Evolutionary conservation across 768 basidiomycete species (phyloP).

Genomic region (Kwoniella botswanensis): DNA sequence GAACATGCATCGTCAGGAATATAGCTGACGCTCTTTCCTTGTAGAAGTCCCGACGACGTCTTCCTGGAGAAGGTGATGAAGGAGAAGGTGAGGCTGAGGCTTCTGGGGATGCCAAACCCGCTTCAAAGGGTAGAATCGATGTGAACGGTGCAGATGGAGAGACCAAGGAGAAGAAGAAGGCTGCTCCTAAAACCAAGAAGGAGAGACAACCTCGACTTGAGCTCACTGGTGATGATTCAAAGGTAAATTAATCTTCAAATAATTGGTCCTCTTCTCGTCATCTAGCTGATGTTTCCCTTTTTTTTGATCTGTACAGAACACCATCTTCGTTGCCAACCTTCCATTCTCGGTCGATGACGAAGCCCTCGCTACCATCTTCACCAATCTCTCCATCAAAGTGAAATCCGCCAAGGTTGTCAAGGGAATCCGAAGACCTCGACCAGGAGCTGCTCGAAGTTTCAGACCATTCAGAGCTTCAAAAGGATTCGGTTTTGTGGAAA

Average conservation of each 20-base stretch:
- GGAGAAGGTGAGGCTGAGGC: conserved; percentile 32
- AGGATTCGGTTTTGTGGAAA: conserved; percentile 98
- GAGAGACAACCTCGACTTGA: conserved; percentile 34
- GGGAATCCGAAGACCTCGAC: conserved; percentile 48
- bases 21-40: conserved; percentile 12
- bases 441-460: conserved; percentile 63
- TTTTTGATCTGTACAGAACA: conserved; percentile 35
- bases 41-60: conserved; percentile 45
- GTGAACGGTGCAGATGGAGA: conserved; percentile 30
- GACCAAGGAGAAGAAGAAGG: conserved; percentile 38
- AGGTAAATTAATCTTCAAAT: conserved; percentile 32
- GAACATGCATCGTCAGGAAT: too few species aligned
- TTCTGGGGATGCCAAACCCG: conserved; percentile 27
- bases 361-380: conserved; percentile 79
- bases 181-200: conserved; percentile 38
- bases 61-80: conserved; percentile 54
- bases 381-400: conserved; percentile 79
- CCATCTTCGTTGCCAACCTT: conserved; percentile 97
- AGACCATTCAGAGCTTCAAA: conserved; percentile 86
- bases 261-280: too few species aligned
- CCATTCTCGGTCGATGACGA: conserved; percentile 91
- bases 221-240: conserved; percentile 49
- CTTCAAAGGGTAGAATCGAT: conserved; percentile 51
- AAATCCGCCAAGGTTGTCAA: conserved; percentile 82
- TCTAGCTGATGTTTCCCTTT: too few species aligned